Evolutionary conservation across 2,329 filamentous ascomycete genomes (phyloP), one percentile per base, ranked within the genome.

Genomic region (Fonsecaea pugnacius): DNA sequence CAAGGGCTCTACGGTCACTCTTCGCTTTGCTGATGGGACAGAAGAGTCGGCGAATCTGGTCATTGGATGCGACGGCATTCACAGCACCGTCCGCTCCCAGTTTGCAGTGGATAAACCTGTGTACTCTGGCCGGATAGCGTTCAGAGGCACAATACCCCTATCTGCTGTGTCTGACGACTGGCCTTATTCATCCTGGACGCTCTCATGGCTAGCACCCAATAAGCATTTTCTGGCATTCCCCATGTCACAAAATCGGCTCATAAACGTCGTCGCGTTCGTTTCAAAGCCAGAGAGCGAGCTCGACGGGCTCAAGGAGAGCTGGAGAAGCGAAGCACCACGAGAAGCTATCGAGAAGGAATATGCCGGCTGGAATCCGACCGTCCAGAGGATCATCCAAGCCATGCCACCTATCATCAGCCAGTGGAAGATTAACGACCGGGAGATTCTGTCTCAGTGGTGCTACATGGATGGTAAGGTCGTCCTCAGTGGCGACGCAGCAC

Each of bases 181-280:
- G 57, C 57, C 57, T 0, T 59, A 59, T 14, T 59, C 57, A 2
- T 59, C 57, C 1, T 59, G 57, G 57, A 59, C 57, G 8, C 46
- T 59, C 14, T 59, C 57, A 9, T 59, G 57, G 57, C 32, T 59
- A n/a, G 57, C 57, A 0, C 57, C 57, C 2, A 43, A 43, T 10
- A 59, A 59, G 21, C 57, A 59, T 35, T 59, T 59, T 24, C 57
- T 59, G 10, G 57, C 57, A 9, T 59, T 59, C 10, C 35, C 35
- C 10, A 59, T 59, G 57, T 59, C 57, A n/a, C 57, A 59, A 43
- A 52, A 59, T 21, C 48, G n/a, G 14, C 57, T 59, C 14, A 59
- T 59, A 46, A 59, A 59, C 30, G 57, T 59, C 30, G 57, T 59
- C 57, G 57, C 57, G 18, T 59, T 59, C 32, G 57, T 59, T 21